phyloP scores from a whole-genome alignment of 163 green algal genomes.

The Scenedesmus sp. region DNA sequence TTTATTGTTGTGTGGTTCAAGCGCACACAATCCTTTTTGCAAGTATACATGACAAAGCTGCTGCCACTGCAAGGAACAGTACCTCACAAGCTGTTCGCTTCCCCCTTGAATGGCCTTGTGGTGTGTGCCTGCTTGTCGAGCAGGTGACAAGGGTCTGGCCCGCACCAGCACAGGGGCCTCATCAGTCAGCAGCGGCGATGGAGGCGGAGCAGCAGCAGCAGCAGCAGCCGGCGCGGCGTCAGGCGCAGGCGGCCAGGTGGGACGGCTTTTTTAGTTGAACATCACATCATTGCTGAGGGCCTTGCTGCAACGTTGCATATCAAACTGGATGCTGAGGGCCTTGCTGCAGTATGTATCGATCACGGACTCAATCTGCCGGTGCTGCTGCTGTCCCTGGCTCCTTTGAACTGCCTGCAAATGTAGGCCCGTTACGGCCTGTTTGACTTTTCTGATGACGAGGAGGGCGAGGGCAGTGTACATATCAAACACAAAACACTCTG shows the following conservation, averaged over 20 bases:
- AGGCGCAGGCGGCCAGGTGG: slow-evolving; percentile 7
- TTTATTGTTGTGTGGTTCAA: too few species aligned
- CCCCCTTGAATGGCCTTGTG: neutral
- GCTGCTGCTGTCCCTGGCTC: neutral
- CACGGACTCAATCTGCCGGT: neutral
- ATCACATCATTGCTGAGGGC: neutral
- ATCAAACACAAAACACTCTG: neutral
- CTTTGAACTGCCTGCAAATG: too few species aligned
- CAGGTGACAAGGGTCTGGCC: neutral
- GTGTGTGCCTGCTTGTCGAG: neutral
- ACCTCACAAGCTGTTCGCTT: too few species aligned
- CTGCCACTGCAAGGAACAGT: too few species aligned
- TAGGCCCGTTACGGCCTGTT: too few species aligned
- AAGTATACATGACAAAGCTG: too few species aligned
- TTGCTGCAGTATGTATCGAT: neutral
- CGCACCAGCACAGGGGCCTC: neutral
- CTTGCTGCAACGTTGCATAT: neutral
- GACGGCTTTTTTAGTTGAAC: neutral
- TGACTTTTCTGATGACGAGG: too few species aligned
- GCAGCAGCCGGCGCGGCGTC: neutral
- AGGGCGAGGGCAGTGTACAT: neutral
- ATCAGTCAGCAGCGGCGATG: neutral
- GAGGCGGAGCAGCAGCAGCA: neutral
- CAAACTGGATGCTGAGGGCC: too few species aligned
- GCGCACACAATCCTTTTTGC: too few species aligned